A percentile compares a stretch with the other conserved stretches of the same genome.
These are phyloP conservation scores for Thoreauomyces humboldtii DNA, from an alignment of 192 early-diverging fungal species.

Conservation along the genomic window DNA sequence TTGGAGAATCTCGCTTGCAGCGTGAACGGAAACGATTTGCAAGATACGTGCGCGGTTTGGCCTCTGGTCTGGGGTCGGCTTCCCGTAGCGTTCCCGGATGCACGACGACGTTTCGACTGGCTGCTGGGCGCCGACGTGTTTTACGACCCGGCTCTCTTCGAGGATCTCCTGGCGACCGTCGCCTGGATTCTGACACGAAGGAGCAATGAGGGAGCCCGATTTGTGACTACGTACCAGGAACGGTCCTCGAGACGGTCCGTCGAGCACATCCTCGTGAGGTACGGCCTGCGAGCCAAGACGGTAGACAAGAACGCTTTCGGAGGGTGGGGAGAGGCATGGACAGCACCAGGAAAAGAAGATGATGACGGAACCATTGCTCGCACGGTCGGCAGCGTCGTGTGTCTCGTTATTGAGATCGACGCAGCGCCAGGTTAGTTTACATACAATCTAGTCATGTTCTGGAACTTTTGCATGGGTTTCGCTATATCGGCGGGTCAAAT, in stretches of 20 bases:
- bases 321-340: conserved; percentile 17
- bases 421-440: no score
- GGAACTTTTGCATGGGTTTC: no score
- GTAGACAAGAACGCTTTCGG: conserved; percentile 16
- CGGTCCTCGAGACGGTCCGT: conserved; percentile 64
- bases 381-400: conserved; percentile 14
- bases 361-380: background rate
- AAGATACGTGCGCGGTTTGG: background rate
- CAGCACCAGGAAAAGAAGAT: background rate
- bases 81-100: background rate
- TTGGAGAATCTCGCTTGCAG: conserved; percentile 34
- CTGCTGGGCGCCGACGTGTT: conserved; percentile 50
- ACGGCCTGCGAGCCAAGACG: conserved; percentile 36
- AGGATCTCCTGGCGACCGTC: conserved; percentile 61
- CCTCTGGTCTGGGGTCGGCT: conserved; percentile 25
- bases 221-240: conserved; percentile 75
- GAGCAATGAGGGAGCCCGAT: conserved; percentile 35
- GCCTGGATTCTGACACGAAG: conserved; percentile 47
- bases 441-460: no score
- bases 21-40: conserved; percentile 20
- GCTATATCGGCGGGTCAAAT: no score
- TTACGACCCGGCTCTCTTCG: conserved; percentile 52
- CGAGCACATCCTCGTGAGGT: conserved; percentile 60
- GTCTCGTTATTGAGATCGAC: conserved; percentile 15
- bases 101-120: conserved; percentile 31